Evolutionary conservation across 306 rosid genomes (phyloP).

Genomic region (Coriaria nepalensis): DNA sequence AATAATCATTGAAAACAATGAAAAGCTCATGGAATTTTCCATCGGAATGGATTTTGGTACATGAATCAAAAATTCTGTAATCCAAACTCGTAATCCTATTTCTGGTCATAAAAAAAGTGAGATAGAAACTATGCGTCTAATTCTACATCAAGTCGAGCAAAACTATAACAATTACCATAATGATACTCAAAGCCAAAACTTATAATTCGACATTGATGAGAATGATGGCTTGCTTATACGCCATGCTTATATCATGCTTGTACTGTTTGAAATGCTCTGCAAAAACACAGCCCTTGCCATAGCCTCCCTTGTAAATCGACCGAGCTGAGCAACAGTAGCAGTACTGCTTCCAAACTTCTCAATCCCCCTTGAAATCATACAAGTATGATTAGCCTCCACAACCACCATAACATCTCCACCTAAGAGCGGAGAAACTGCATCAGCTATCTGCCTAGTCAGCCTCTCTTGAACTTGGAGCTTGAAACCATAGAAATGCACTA

Average conservation of each 20-base stretch:
- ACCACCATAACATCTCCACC: slow-evolving; percentile 85
- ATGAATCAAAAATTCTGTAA: too few relatives aligned
- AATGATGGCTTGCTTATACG: too few relatives aligned
- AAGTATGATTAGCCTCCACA: slow-evolving; percentile 87
- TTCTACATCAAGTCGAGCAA: slow-evolving; percentile 2
- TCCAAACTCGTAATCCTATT: too few relatives aligned
- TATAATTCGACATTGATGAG: background rate
- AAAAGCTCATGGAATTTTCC: background rate
- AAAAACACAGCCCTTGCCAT: slow-evolving; percentile 49
- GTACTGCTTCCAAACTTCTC: slow-evolving; percentile 89
- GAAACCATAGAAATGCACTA: slow-evolving; percentile 76
- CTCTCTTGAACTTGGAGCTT: slow-evolving; percentile 99
- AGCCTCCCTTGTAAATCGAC: slow-evolving; percentile 50
- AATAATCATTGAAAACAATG: background rate
- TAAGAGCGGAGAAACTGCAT: slow-evolving; percentile 50
- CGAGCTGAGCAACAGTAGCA: slow-evolving; percentile 73
- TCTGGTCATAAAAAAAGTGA: too few relatives aligned
- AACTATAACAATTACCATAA: background rate
- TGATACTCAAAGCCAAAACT: background rate
- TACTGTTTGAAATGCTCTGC: slow-evolving; percentile 53
- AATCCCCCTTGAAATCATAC: slow-evolving; percentile 92
- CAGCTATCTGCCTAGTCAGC: slow-evolving; percentile 91
- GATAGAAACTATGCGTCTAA: background rate
- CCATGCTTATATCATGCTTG: slow-evolving; percentile 12
- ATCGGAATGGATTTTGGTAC: too few relatives aligned